phyloP scores from a whole-genome alignment of 805 yeast species.

The Tetrapisispora fleetii region DNA sequence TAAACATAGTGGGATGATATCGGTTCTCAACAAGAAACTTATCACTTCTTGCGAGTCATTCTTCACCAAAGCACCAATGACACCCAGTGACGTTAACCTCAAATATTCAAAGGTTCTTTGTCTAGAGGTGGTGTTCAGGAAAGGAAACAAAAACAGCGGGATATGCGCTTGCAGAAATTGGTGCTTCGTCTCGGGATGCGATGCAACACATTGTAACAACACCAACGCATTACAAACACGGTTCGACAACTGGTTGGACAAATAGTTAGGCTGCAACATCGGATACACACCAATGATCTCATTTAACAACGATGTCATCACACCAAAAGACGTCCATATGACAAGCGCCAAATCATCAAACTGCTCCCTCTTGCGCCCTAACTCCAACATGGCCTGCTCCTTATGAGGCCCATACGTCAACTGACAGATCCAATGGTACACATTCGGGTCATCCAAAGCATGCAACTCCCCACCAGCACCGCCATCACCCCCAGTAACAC shows the following conservation, averaged over 20 bases:
- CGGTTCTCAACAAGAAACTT: slow-evolving; percentile 84
- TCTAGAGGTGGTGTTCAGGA: slow-evolving; percentile 82
- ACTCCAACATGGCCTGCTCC: slow-evolving; percentile 84
- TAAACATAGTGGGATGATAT: slow-evolving; percentile 87
- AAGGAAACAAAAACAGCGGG: slow-evolving; percentile 88
- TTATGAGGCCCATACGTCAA: slow-evolving; percentile 82
- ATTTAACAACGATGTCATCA: slow-evolving; percentile 81
- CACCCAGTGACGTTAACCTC: slow-evolving; percentile 88
- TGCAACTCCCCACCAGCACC: slow-evolving; percentile 19
- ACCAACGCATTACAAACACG: slow-evolving; percentile 95
- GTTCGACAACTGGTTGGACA: slow-evolving; percentile 79
- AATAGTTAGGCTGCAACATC: slow-evolving; percentile 71
- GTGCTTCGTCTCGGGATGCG: slow-evolving; percentile 82
- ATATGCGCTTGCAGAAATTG: slow-evolving; percentile 82
- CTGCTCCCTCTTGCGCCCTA: slow-evolving; percentile 90
- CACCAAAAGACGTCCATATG: slow-evolving; percentile 93
- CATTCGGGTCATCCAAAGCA: slow-evolving; percentile 66
- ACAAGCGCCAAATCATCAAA: slow-evolving; percentile 90
- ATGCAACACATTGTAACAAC: slow-evolving; percentile 90
- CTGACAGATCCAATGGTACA: slow-evolving; percentile 83
- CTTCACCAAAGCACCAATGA: slow-evolving; percentile 91
- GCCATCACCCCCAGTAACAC: slow-evolving; percentile 1
- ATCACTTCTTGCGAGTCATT: slow-evolving; percentile 94
- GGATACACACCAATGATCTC: slow-evolving; percentile 91
- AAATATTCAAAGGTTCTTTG: slow-evolving; percentile 90